Conservation (phyloP, 2,329 filamentous ascomycete genomes). For the Thermomyces lanuginosus region DNA sequence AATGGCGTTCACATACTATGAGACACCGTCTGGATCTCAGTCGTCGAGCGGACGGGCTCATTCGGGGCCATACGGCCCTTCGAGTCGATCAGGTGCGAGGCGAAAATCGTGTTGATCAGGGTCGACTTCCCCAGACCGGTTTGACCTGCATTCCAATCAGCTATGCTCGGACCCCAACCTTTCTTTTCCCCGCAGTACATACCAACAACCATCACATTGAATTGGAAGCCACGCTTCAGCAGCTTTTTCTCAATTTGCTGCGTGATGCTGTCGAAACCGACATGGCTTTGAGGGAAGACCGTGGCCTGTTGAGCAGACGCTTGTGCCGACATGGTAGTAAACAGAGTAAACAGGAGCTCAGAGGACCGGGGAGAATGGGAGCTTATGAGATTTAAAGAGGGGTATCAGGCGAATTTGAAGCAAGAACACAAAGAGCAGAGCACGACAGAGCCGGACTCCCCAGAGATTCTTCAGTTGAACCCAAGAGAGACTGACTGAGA, state of each 20-base stretch:
- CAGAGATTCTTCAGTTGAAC: too few species aligned
- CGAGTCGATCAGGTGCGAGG: constrained; percentile 96
- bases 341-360: constrained; percentile 12
- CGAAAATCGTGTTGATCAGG: constrained; percentile 99
- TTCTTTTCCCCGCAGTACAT: constrained; percentile 31
- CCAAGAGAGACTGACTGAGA: too few species aligned
- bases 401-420: too few species aligned
- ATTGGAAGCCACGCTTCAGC: constrained; percentile 98
- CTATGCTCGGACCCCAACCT: constrained; percentile 1
- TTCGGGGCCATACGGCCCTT: constrained; percentile 89
- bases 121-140: constrained; percentile 98
- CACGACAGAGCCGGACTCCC: constrained; percentile 4
- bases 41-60: constrained; percentile 85
- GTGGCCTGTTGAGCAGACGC: constrained; percentile 28
- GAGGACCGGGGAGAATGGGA: too few species aligned
- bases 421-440: too few species aligned
- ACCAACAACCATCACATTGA: constrained; percentile 99
- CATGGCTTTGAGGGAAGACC: constrained; percentile 86
- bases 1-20: constrained; percentile 42
- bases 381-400: too few species aligned
- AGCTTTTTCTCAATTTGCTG: constrained; percentile 99
- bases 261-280: constrained; percentile 99
- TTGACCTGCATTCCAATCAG: constrained; percentile 51
- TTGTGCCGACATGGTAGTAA: constrained; percentile 49
- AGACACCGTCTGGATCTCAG: constrained; percentile 93